These are phyloP conservation scores for Rhododendron kiyosumense DNA, from an alignment of 148 eudicot species.

Conservation along the genomic window DNA sequence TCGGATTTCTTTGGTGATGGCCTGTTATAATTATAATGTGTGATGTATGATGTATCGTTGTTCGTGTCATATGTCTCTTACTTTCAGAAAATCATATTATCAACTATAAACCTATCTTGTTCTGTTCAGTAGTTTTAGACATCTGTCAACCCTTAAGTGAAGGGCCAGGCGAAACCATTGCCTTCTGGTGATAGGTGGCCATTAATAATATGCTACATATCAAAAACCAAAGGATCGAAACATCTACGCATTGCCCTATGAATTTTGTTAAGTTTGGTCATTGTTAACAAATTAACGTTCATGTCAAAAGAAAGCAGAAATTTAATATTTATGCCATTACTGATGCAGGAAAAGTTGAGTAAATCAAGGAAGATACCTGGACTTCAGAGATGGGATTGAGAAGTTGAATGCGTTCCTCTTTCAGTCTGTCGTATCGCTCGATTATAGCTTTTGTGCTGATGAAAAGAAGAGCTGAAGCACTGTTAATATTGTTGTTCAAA, in stretches of 20 bases:
- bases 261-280: background rate
- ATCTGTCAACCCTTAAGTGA: background rate
- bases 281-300: background rate
- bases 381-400: conserved; percentile 38
- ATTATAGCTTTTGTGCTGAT: conserved; percentile 55
- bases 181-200: background rate
- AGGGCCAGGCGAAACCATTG: background rate
- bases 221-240: background rate
- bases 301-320: background rate
- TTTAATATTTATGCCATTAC: background rate
- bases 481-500: background rate
- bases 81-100: background rate
- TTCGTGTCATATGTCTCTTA: background rate
- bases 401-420: conserved; percentile 41
- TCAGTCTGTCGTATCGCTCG: conserved; percentile 48
- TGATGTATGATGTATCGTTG: background rate
- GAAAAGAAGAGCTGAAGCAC: conserved; percentile 1
- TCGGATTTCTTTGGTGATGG: background rate
- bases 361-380: conserved; percentile 24
- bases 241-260: background rate
- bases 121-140: background rate
- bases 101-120: background rate
- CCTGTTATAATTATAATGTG: background rate
- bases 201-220: background rate
- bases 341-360: background rate